Conservation (phyloP, 2,329 filamentous ascomycete genomes). For the Penicillium olsonii region DNA sequence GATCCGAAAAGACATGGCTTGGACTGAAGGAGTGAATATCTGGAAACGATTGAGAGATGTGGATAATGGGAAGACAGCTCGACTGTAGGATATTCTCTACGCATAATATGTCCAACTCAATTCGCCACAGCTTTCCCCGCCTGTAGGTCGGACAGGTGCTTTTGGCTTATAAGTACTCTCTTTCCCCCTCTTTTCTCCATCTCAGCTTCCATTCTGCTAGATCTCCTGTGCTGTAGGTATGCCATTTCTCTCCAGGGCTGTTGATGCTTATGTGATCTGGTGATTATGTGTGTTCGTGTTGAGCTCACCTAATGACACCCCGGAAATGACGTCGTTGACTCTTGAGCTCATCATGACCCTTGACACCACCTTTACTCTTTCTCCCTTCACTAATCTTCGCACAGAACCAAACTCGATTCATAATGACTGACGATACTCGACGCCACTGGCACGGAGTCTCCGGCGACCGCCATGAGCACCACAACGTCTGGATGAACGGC, state of each 20-base stretch:
- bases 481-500: conserved; percentile 39
- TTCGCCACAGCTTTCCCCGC: too few species aligned
- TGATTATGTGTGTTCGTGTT: too few species aligned
- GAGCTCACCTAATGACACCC: background rate
- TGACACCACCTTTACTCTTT: conserved; percentile 5
- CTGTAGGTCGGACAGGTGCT: too few species aligned
- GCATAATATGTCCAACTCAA: too few species aligned
- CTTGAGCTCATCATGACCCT: conserved; percentile 4
- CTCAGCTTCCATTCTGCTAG: too few species aligned
- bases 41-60: conserved; percentile 44
- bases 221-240: too few species aligned
- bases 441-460: conserved; percentile 39
- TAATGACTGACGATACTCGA: conserved; percentile 26
- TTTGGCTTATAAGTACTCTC: too few species aligned
- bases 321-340: conserved; percentile 28
- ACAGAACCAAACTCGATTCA: background rate
- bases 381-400: background rate
- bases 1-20: conserved; percentile 48
- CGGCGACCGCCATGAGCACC: conserved; percentile 39
- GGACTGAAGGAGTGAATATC: conserved; percentile 50
- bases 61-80: conserved; percentile 7
- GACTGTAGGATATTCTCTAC: conserved; percentile 3
- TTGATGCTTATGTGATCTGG: too few species aligned
- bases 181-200: too few species aligned
- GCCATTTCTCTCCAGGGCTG: too few species aligned